Base-by-base conservation (phyloP, 2,329 filamentous ascomycete species). In the Claviceps maximensis region DNA sequence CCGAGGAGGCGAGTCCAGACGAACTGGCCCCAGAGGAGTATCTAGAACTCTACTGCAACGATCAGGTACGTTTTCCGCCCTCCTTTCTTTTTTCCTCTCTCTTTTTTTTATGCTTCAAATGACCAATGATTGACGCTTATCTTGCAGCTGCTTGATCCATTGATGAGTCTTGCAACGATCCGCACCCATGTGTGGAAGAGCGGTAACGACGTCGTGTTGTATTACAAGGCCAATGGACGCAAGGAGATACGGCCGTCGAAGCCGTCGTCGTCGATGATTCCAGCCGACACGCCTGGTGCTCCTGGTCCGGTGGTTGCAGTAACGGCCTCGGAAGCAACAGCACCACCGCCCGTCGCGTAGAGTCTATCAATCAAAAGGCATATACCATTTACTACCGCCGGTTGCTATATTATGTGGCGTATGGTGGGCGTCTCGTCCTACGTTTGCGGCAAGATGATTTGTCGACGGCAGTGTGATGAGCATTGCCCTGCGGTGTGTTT, bases 161-260 rank as follows among this genome's bases (percentile, higher is more conserved):
- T 84, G 33, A 96, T 95, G 85, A 97, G 86, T 38, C 79, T 98
- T n/a, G 89, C 89, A 4, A 96, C 90, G 0, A 82, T 98, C 45
- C 84, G 91, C 33, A 85, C 89, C 2, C 89, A 95, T 64, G 76
- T 97, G 52, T 98, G 93, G 93, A 89, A 94, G 62, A 89, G 87
- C 45, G 89, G 89, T n/a, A 90, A 86, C 61, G 93, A 98, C 69
- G 86, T 98, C 58, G 71, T 95, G 51, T 74, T 98, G 49, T 81
- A 89, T 63, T 98, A 98, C 75, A 94, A 90, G 65, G 78, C 86
- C 50, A 98, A 96, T 61, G 90, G 89, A n/a, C 82, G 81, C 62
- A 91, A 88, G 69, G 74, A 79, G 55, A 73, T 82, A 36, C 55
- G 56, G 44, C 55, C 56, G 7, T 45, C 50, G 29, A 52, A 50